Evolutionary conservation across 495 filamentous ascomycete genomes (phyloP), one percentile per base, ranked within the genome.

Genomic region (Diplogelasinospora grovesii): DNA sequence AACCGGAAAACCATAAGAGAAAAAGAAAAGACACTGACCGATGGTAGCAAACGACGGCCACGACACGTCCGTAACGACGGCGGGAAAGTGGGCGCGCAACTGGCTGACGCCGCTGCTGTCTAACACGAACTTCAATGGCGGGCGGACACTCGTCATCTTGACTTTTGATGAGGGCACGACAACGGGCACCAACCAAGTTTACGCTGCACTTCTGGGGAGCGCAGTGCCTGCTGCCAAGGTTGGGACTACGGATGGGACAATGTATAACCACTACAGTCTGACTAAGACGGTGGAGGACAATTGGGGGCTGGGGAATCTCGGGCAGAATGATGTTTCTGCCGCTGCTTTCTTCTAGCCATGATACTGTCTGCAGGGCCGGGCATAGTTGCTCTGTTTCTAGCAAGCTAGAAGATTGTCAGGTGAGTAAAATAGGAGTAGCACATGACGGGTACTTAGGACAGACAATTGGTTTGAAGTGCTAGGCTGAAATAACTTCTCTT

Each of bases 221-320:
- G 77, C 81, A 10, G 61, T 88, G 8, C 79, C 82, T n/a, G 40
- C 65, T 9, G 27, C 68, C 34, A 63, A 78, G 14, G 66, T 73
- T 35, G 81, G 81, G 13, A 83, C 78, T 6, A 73, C 60, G 1
- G 82, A 86, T 48, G 50, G 69, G 53, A 77, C 69, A 24, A 79
- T 73, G 65, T 86, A 85, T 61, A 78, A 69, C 51, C 83, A 86
- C 63, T 86, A 84, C 68, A 82, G 75, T 24, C 65, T 75, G 41
- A 71, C 83, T 44, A 68, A 82, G 19, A 79, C 80, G n/a, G 70
- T 79, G 16, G 69, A 76, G 30, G 73, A 74, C 8, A 88, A 88
- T 66, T 81, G 69, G 69, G 48, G 54, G 14, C 54, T 69, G 11
- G 57, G 59, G 34, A 65, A 58, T 6, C 50, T 69, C 5, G 66